These are phyloP conservation scores for Fallopia convolvulus DNA, from an alignment of 148 eudicot species.

Conservation along the genomic window DNA sequence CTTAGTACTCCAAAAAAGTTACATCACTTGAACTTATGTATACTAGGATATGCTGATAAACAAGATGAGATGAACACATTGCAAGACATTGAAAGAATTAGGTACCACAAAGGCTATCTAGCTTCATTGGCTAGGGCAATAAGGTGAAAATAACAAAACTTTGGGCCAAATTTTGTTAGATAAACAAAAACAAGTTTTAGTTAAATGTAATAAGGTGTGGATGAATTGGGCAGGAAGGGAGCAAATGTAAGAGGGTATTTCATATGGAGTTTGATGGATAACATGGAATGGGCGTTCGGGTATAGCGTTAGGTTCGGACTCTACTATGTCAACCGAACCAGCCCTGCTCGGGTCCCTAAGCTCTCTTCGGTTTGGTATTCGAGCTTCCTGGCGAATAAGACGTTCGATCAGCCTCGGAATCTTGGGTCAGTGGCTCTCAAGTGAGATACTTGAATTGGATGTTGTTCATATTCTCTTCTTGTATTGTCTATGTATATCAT, in stretches of 20 bases:
- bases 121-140: slow-evolving; percentile 50
- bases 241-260: slow-evolving; percentile 66
- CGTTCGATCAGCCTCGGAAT: not conserved
- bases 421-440: not conserved
- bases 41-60: slow-evolving; percentile 43
- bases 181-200: not conserved
- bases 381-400: slow-evolving; percentile 33
- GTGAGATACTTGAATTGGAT: not conserved
- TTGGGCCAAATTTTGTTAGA: not conserved
- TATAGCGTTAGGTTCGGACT: slow-evolving; percentile 38
- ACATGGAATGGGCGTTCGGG: slow-evolving; percentile 54
- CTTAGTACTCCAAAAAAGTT: too few species aligned
- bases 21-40: too few species aligned
- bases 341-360: slow-evolving; percentile 39
- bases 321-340: slow-evolving; percentile 32
- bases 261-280: slow-evolving; percentile 58
- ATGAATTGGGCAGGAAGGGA: slow-evolving; percentile 28
- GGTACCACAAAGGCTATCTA: slow-evolving; percentile 46
- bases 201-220: not conserved
- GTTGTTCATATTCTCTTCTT: not conserved
- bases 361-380: slow-evolving; percentile 57
- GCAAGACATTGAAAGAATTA: slow-evolving; percentile 42
- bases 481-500: not conserved
- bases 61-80: slow-evolving; percentile 14
- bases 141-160: slow-evolving; percentile 26